Base-by-base conservation (phyloP, 108 stramenopile genomes). In the Ochromonas danica region DNA sequence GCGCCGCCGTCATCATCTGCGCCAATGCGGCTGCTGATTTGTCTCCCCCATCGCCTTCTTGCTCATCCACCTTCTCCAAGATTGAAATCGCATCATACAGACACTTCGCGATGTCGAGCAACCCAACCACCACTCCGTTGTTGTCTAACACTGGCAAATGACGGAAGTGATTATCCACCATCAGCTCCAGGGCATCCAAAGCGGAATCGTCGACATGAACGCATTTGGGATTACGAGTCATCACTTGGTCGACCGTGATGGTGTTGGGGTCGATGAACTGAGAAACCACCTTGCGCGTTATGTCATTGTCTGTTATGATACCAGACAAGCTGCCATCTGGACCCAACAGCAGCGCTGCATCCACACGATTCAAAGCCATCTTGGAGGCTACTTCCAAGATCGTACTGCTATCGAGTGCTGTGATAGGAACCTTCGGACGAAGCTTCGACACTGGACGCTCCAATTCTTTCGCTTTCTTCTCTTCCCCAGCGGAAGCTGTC, bases 81-180 rank as follows among this genome's bases (percentile, higher is more conserved):
- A 93, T 90, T n/a, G 86, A 80, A 67, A 96, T 93, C 0, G 94
- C 96, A 83, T 95, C 94, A 84, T 94, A 93, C 86, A 96, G 82
- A 61, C 94, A 95, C 80, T 95, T 95, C 1, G 94, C 96, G 67
- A 96, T 96, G 81, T 94, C 94, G 61, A 96, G 85, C 70, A 95
- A 74, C 0, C 96, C 96, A 36, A 92, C 92, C 35, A 95, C 91
- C 22, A 85, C 81, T 0, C 92, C 94, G 71, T 85, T 85, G 41
- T 87, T 87, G 70, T 94, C 94, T 17, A 92, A 84, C 36, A 96
- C 95, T 39, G 95, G 95, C 62, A 96, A 86, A 80, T 95, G 95
- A 6, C 95, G 84, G 39, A 71, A 60, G 43, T 86, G 91, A 82
- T 94, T 93, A 80, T 94, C 93, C 43, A 95, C 89, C 96, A 97